phyloP scores from a whole-genome alignment of 2,329 filamentous ascomycete species.

The Leptographium procerum region DNA sequence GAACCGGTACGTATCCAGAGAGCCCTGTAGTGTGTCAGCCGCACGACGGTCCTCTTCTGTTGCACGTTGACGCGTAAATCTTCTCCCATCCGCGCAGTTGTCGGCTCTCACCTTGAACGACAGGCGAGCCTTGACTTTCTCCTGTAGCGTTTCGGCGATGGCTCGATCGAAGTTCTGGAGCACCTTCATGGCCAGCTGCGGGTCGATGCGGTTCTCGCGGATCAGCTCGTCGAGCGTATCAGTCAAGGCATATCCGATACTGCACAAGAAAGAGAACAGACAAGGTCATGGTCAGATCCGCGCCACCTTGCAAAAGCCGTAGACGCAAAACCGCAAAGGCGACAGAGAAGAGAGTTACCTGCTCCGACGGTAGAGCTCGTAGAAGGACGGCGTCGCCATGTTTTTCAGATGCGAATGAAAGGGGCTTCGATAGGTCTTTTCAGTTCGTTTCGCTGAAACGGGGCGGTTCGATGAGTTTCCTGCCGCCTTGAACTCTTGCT shows the following conservation, averaged over 20 bases:
- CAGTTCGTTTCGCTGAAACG: background rate
- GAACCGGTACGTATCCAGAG: slow-evolving; percentile 96
- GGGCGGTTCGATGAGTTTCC: background rate
- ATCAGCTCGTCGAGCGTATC: slow-evolving; percentile 97
- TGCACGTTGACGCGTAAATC: background rate
- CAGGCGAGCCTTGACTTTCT: slow-evolving; percentile 82
- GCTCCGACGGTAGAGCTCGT: slow-evolving; percentile 96
- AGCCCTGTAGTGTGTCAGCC: slow-evolving; percentile 49
- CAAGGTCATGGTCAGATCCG: background rate
- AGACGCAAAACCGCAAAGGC: background rate
- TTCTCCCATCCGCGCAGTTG: background rate
- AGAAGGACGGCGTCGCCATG: slow-evolving; percentile 45
- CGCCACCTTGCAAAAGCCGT: background rate
- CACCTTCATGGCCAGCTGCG: slow-evolving; percentile 97
- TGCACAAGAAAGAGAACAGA: slow-evolving; percentile 26
- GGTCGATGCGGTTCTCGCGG: slow-evolving; percentile 87
- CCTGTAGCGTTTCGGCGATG: slow-evolving; percentile 81
- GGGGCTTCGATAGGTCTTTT: background rate
- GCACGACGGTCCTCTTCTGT: background rate
- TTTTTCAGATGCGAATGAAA: background rate
- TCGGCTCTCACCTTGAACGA: slow-evolving; percentile 74
- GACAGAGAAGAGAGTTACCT: slow-evolving; percentile 51
- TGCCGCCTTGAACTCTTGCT: background rate
- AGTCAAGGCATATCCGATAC: slow-evolving; percentile 84
- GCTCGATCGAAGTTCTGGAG: slow-evolving; percentile 89